Percentiles rank a stretch among this genome's conserved stretches.
These are phyloP conservation scores for Boletus tomentosulus DNA, from an alignment of 768 basidiomycete genomes.

Conservation along the genomic window DNA sequence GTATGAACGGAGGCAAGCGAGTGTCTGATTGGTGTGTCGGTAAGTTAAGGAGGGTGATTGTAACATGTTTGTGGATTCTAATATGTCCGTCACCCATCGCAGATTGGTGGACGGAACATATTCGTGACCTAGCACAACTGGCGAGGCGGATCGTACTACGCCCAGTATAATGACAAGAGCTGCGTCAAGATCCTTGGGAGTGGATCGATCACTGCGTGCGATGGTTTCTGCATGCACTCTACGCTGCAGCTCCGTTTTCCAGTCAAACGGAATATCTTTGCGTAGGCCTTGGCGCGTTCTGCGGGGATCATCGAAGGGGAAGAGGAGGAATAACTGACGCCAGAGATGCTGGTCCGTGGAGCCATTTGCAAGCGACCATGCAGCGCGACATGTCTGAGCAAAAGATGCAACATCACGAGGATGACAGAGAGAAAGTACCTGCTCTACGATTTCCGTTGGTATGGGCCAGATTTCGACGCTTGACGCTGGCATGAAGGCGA, in stretches of 20 bases:
- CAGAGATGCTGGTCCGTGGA: slow-evolving; percentile 58
- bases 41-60: slow-evolving; percentile 26
- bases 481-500: background rate
- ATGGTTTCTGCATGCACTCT: slow-evolving; percentile 41
- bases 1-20: slow-evolving; percentile 46
- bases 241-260: slow-evolving; percentile 36
- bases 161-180: slow-evolving; percentile 41
- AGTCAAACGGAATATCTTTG: slow-evolving; percentile 24
- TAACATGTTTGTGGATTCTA: slow-evolving; percentile 39
- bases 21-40: slow-evolving; percentile 27
- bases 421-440: slow-evolving; percentile 35
- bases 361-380: slow-evolving; percentile 47
- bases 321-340: slow-evolving; percentile 57
- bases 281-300: slow-evolving; percentile 16
- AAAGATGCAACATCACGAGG: slow-evolving; percentile 57
- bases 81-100: slow-evolving; percentile 40
- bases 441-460: slow-evolving; percentile 55
- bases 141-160: slow-evolving; percentile 36
- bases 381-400: slow-evolving; percentile 50
- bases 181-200: slow-evolving; percentile 25
- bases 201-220: slow-evolving; percentile 15
- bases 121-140: slow-evolving; percentile 19
- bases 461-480: slow-evolving; percentile 14
- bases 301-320: slow-evolving; percentile 66
- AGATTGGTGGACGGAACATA: slow-evolving; percentile 37